A percentile compares a stretch with the other conserved stretches of the same genome.
Evolutionary conservation across 345 rosid species (phyloP).

Genomic region (Toxicodendron radicans): DNA sequence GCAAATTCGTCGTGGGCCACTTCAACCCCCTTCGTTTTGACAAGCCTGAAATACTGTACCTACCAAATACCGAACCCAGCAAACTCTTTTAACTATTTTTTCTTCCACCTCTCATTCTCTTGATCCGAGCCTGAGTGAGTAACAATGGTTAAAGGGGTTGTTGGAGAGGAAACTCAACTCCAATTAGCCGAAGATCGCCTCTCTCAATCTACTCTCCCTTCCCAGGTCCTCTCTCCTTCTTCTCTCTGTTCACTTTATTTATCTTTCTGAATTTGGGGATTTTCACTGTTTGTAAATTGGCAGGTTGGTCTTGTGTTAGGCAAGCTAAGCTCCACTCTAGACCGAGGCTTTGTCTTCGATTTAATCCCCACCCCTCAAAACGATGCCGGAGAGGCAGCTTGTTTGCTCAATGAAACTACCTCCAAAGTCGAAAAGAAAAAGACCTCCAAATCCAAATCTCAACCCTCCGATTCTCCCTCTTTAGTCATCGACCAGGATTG

Average conservation of each 20-base stretch:
- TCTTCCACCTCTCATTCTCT: not conserved
- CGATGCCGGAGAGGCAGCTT: slow-evolving; percentile 77
- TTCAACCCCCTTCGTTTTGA: not conserved
- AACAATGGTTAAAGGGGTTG: slow-evolving; percentile 81
- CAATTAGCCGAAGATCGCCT: slow-evolving; percentile 70
- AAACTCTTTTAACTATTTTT: not conserved
- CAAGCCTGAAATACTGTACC: too few relatives aligned
- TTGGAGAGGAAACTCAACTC: slow-evolving; percentile 82
- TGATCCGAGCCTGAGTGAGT: not conserved
- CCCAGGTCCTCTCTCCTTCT: slow-evolving; percentile 52
- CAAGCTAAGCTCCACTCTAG: slow-evolving; percentile 72
- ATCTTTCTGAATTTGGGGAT: not conserved
- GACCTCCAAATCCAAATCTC: slow-evolving; percentile 63
- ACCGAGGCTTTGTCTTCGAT: slow-evolving; percentile 82
- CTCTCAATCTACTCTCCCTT: slow-evolving; percentile 59
- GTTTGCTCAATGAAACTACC: slow-evolving; percentile 50
- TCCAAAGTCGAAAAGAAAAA: slow-evolving; percentile 58
- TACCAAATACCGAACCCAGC: not conserved
- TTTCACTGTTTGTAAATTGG: not conserved
- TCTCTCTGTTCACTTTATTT: too few relatives aligned
- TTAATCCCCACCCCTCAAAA: slow-evolving; percentile 76
- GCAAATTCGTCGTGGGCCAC: not conserved
- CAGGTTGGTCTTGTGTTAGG: slow-evolving; percentile 93
- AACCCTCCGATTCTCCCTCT: slow-evolving; percentile 57
- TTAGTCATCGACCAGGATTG: slow-evolving; percentile 69